Evolutionary conservation across 495 filamentous ascomycete species (phyloP).

Genomic region (Cairneyella variabilis): DNA sequence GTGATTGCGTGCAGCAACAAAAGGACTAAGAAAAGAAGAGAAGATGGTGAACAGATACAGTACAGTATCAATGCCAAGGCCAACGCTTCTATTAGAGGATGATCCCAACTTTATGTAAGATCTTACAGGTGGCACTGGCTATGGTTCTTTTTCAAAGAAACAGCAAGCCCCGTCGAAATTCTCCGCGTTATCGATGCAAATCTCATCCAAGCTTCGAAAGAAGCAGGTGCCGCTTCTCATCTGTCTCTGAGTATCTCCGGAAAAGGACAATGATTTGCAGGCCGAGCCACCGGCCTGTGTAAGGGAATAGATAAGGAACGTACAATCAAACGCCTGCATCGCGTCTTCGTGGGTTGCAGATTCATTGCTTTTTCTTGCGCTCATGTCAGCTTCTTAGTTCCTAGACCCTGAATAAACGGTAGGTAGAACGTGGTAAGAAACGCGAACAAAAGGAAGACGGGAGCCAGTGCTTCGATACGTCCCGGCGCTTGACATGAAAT

Average conservation of each 20-base stretch:
- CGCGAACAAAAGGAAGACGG: conserved; percentile 4
- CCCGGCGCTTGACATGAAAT: too few relatives aligned
- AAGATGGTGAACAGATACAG: neutral
- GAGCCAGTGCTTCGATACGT: too few relatives aligned
- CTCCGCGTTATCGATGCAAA: neutral
- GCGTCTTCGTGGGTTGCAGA: neutral
- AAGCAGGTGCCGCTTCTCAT: neutral
- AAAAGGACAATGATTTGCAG: neutral
- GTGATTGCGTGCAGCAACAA: neutral
- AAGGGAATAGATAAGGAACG: conserved; percentile 6
- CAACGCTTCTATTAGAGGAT: neutral
- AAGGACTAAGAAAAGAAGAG: neutral
- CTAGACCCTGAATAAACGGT: neutral
- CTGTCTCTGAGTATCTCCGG: neutral
- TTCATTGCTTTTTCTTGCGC: conserved; percentile 5
- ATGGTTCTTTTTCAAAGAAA: too few relatives aligned
- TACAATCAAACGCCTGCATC: conserved; percentile 3
- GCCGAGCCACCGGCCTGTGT: too few relatives aligned
- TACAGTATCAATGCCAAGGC: too few relatives aligned
- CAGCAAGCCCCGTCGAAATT: neutral
- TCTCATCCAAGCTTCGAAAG: conserved; percentile 1
- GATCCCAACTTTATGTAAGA: conserved; percentile 11
- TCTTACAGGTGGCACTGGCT: too few relatives aligned
- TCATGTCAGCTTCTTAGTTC: neutral
- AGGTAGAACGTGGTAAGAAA: neutral